Percentiles rank a stretch among this genome's conserved stretches.
Evolutionary conservation across 176 grass and related monocot genomes (phyloP).

Genomic region (Triticum turgidum): DNA sequence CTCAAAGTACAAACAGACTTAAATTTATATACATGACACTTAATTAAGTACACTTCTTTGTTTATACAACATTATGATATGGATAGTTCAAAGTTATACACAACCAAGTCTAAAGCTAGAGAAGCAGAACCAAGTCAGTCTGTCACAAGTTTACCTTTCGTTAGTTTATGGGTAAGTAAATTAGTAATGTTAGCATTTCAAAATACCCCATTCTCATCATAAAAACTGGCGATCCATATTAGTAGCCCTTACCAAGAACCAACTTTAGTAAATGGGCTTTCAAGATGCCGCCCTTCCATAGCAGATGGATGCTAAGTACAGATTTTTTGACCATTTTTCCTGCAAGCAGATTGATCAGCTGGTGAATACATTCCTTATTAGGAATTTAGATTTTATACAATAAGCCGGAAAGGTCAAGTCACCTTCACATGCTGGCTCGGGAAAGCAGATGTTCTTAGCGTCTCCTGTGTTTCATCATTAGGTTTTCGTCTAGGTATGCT

Average conservation of each 20-base stretch:
- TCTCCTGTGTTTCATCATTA: slow-evolving; percentile 94
- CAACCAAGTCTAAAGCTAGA: not conserved
- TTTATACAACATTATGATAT: slow-evolving; percentile 43
- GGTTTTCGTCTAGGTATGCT: slow-evolving; percentile 81
- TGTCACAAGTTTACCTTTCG: slow-evolving; percentile 37
- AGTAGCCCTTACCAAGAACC: slow-evolving; percentile 22
- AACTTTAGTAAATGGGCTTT: slow-evolving; percentile 32
- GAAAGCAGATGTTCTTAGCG: slow-evolving; percentile 89
- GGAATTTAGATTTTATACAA: slow-evolving; percentile 8
- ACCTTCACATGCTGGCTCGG: slow-evolving; percentile 98
- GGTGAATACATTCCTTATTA: not conserved
- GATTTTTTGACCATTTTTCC: slow-evolving; percentile 96
- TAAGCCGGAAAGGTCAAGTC: slow-evolving; percentile 1
- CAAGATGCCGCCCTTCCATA: slow-evolving; percentile 95
- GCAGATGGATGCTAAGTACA: slow-evolving; percentile 83
- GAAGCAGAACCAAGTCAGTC: not conserved
- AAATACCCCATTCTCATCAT: slow-evolving; percentile 35
- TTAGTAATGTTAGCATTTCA: slow-evolving; percentile 47
- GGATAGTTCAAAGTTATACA: slow-evolving; percentile 31
- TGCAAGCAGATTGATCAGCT: slow-evolving; percentile 53
- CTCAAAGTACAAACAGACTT: not conserved
- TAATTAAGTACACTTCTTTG: slow-evolving; percentile 27
- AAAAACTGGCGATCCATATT: slow-evolving; percentile 25
- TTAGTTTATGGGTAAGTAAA: slow-evolving; percentile 47
- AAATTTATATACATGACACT: slow-evolving; percentile 21